Percentiles rank a stretch among this genome's conserved stretches.
Evolutionary conservation across 2,329 filamentous ascomycete genomes (phyloP).

Genomic region (Cladophialophora carrionii): DNA sequence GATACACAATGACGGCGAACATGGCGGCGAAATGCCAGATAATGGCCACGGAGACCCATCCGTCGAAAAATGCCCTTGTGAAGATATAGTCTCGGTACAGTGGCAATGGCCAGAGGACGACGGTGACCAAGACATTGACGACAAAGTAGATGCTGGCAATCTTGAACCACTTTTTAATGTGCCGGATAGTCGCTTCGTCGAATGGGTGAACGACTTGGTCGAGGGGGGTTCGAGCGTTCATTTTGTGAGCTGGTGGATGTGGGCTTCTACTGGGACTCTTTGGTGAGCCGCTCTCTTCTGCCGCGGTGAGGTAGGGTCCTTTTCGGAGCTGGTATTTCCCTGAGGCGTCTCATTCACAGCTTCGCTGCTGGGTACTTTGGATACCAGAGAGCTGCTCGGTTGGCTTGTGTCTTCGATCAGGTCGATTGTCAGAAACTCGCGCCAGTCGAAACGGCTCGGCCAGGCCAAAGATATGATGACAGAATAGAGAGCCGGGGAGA

Average conservation of each 20-base stretch:
- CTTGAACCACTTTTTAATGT: slow-evolving; percentile 36
- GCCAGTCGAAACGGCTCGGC: slow-evolving; percentile 50
- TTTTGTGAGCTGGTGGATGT: neutral
- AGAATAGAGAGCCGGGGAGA: slow-evolving; percentile 53
- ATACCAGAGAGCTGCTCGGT: slow-evolving; percentile 20
- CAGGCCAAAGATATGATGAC: slow-evolving; percentile 50
- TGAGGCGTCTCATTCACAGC: slow-evolving; percentile 17
- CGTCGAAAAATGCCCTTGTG: slow-evolving; percentile 32
- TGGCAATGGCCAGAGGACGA: slow-evolving; percentile 37
- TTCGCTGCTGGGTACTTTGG: slow-evolving; percentile 22
- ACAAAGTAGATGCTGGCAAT: slow-evolving; percentile 38
- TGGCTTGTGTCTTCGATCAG: slow-evolving; percentile 44
- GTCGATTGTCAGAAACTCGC: slow-evolving; percentile 54
- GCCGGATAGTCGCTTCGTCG: slow-evolving; percentile 27
- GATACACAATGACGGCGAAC: slow-evolving; percentile 33
- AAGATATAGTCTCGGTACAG: slow-evolving; percentile 37
- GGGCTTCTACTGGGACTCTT: neutral
- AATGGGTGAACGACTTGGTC: slow-evolving; percentile 36
- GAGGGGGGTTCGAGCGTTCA: slow-evolving; percentile 11
- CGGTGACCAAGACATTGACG: slow-evolving; percentile 35
- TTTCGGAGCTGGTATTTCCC: slow-evolving; percentile 10
- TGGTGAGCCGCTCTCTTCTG: slow-evolving; percentile 1
- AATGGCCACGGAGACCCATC: slow-evolving; percentile 34
- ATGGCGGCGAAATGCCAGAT: slow-evolving; percentile 36
- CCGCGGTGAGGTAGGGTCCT: slow-evolving; percentile 15